A percentile compares a stretch with the other conserved stretches of the same genome.
Conservation (phyloP, 164 flowering plant genomes). For the Paratinospora sagittata region DNA sequence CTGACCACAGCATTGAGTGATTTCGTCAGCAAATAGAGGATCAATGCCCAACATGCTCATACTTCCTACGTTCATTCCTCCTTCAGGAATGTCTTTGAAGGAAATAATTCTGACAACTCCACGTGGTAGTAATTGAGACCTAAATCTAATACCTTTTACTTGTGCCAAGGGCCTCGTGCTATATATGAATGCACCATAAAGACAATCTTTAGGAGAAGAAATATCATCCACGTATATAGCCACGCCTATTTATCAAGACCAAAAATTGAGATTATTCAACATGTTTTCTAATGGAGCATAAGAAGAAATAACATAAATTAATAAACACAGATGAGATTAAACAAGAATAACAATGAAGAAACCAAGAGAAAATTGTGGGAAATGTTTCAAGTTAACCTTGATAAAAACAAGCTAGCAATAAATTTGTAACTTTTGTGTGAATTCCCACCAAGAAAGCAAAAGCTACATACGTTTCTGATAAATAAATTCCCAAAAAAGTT, state of each 20-base stretch:
- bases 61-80: constrained; percentile 62
- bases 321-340: too few relatives aligned
- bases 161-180: constrained; percentile 73
- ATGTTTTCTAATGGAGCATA: neutral
- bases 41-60: constrained; percentile 48
- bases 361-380: neutral
- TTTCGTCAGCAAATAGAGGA: constrained; percentile 67
- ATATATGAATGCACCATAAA: constrained; percentile 74
- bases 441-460: neutral
- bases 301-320: neutral
- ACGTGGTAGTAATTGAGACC: constrained; percentile 29
- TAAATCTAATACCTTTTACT: constrained; percentile 44
- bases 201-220: constrained; percentile 74
- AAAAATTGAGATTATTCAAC: neutral
- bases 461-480: neutral
- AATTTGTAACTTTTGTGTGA: neutral
- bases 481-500: too few relatives aligned
- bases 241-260: constrained; percentile 48
- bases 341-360: neutral
- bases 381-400: neutral
- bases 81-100: constrained; percentile 60
- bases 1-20: constrained; percentile 63
- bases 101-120: constrained; percentile 47
- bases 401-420: neutral
- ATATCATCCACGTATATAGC: constrained; percentile 91